A percentile compares a stretch with the other conserved stretches of the same genome.
These are phyloP conservation scores for Lactifluus echinatus DNA, from an alignment of 768 basidiomycete species.

Conservation along the genomic window DNA sequence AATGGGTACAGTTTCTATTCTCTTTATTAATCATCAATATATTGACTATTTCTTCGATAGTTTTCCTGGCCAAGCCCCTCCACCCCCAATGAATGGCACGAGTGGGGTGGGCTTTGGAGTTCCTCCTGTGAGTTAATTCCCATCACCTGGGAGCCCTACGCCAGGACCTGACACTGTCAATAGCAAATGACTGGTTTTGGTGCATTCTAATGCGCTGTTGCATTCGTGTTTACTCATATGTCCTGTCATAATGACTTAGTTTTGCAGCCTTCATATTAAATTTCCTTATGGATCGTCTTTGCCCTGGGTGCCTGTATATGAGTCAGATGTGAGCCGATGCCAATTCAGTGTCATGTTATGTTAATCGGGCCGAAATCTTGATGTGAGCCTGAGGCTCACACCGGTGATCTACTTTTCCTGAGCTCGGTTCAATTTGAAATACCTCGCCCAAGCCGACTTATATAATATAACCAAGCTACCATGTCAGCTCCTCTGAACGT, in stretches of 20 bases:
- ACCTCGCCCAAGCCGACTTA: too few relatives aligned
- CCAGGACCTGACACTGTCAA: background rate
- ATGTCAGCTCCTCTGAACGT: too few relatives aligned
- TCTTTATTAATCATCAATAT: background rate
- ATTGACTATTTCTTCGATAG: slow-evolving; percentile 29
- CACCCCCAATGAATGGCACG: slow-evolving; percentile 47
- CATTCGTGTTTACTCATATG: background rate
- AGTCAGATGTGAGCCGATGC: background rate
- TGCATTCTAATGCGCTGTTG: slow-evolving; percentile 10
- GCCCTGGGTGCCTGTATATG: background rate
- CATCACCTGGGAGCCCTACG: background rate
- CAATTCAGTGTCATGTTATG: too few relatives aligned
- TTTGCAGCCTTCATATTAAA: background rate
- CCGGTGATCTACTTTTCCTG: background rate
- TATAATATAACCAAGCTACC: too few relatives aligned
- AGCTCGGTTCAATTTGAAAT: background rate
- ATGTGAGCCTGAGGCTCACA: background rate
- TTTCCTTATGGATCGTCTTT: background rate
- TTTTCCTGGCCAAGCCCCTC: slow-evolving; percentile 56
- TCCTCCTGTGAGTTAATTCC: slow-evolving; percentile 45
- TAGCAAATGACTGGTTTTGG: slow-evolving; percentile 23
- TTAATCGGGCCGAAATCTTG: background rate
- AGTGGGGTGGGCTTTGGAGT: slow-evolving; percentile 39
- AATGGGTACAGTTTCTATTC: slow-evolving; percentile 36
- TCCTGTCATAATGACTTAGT: slow-evolving; percentile 1